These are phyloP conservation scores for Raphanus sativus DNA, from an alignment of 345 rosid genomes.

Conservation along the genomic window DNA sequence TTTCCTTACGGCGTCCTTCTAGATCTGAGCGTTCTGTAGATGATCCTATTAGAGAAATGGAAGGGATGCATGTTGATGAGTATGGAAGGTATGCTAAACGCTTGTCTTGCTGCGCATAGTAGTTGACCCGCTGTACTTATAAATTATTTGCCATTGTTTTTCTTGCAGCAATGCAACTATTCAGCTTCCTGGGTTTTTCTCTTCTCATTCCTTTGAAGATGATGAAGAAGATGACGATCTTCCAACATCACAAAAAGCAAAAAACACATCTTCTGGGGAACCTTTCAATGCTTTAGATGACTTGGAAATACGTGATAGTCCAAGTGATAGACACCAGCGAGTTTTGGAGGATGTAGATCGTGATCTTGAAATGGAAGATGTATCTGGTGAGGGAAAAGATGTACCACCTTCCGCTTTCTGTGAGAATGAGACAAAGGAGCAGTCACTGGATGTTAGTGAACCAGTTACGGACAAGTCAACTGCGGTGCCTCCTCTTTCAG, in stretches of 20 bases:
- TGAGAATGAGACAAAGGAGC: constrained; percentile 49
- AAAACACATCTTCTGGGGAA: constrained; percentile 47
- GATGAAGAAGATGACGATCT: constrained; percentile 65
- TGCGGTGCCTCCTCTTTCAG: constrained; percentile 43
- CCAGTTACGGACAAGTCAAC: constrained; percentile 38
- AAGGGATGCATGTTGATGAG: constrained; percentile 98
- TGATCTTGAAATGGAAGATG: constrained; percentile 99
- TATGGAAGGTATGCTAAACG: constrained; percentile 77
- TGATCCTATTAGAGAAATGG: constrained; percentile 98
- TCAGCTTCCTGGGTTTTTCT: constrained; percentile 82
- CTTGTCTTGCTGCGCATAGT: background rate
- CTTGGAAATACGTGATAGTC: constrained; percentile 46
- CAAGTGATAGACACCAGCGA: constrained; percentile 67
- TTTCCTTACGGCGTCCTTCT: constrained; percentile 78
- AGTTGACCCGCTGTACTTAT: constrained; percentile 4
- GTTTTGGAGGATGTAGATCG: constrained; percentile 88
- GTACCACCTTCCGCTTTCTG: constrained; percentile 42
- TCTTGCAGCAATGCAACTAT: constrained; percentile 81
- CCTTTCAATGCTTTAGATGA: constrained; percentile 46
- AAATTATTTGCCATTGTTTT: background rate
- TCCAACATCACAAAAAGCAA: constrained; percentile 42
- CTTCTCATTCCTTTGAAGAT: constrained; percentile 70
- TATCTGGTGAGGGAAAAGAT: constrained; percentile 63
- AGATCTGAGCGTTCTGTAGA: constrained; percentile 93
- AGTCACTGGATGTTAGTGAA: constrained; percentile 39